Evolutionary conservation across 345 rosid species (phyloP).

Genomic region (Euphorbia peplus): DNA sequence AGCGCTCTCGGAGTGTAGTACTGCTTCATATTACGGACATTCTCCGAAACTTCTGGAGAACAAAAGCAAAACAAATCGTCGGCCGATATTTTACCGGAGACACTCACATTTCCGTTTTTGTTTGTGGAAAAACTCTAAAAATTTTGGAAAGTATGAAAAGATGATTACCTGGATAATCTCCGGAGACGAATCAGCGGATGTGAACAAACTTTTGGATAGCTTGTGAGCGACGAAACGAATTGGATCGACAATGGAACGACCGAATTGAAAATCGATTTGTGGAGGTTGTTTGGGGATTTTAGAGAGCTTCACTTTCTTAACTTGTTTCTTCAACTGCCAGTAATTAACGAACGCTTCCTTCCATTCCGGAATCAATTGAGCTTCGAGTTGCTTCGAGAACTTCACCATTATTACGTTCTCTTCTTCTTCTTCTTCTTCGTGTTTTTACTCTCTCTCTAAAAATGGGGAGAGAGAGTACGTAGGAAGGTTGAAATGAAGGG

Average conservation of each 20-base stretch:
- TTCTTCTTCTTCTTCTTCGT: constrained; percentile 8
- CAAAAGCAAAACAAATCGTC: no score
- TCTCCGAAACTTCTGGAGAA: no score
- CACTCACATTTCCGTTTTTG: no score
- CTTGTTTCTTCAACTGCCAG: constrained; percentile 78
- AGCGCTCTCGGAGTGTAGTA: no score
- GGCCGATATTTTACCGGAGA: no score
- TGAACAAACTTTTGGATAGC: constrained; percentile 27
- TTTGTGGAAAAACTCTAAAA: no score
- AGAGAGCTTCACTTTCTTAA: constrained; percentile 71
- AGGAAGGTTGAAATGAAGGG: constrained; percentile 30
- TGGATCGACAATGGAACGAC: constrained; percentile 57
- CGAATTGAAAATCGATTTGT: constrained; percentile 33
- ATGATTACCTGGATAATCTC: constrained; percentile 42
- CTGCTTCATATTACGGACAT: no score
- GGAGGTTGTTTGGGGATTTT: constrained; percentile 39
- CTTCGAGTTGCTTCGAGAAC: constrained; percentile 94
- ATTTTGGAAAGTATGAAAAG: no score
- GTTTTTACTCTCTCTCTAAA: not conserved
- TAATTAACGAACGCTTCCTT: constrained; percentile 92
- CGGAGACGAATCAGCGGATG: constrained; percentile 17
- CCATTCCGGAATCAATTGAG: constrained; percentile 98
- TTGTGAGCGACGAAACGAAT: constrained; percentile 41
- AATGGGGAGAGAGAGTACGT: not conserved
- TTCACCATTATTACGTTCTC: constrained; percentile 63